phyloP scores from a whole-genome alignment of 257 asterid species.

The Petunia secreta region DNA sequence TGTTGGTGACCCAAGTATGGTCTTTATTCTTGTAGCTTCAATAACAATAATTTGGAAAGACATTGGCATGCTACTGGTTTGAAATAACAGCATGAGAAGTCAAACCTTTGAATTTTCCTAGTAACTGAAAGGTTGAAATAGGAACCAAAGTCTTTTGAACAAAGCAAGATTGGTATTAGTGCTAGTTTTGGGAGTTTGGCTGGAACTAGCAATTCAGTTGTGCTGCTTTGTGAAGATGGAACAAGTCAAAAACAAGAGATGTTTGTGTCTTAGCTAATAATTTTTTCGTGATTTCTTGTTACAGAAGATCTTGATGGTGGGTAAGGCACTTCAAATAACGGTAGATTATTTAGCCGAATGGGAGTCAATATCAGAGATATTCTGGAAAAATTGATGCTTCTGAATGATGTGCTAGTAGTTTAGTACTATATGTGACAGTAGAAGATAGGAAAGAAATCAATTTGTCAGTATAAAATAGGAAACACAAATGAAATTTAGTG shows the following conservation, averaged over 20 bases:
- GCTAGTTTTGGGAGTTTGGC: not conserved
- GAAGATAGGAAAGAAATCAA: not conserved
- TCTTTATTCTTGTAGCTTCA: too few relatives aligned
- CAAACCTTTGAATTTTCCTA: not conserved
- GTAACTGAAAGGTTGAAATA: not conserved
- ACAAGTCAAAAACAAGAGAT: not conserved
- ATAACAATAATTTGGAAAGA: not conserved
- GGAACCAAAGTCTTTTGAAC: not conserved
- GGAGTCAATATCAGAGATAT: not conserved
- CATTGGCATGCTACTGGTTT: slow-evolving; percentile 5
- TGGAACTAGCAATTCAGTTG: slow-evolving; percentile 6
- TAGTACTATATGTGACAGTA: not conserved
- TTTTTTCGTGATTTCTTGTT: not conserved
- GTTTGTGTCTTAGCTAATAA: not conserved
- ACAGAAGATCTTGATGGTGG: slow-evolving; percentile 5
- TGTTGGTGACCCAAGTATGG: not conserved
- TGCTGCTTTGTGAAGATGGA: not conserved
- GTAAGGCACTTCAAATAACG: not conserved
- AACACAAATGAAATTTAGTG: not conserved
- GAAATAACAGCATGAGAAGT: not conserved
- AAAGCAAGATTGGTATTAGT: not conserved
- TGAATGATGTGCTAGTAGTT: not conserved
- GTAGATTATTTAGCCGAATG: not conserved
- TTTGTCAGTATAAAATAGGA: not conserved
- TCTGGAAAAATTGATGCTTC: not conserved